phyloP scores from a whole-genome alignment of 495 filamentous ascomycete species.

The Penicillium bovifimosum region DNA sequence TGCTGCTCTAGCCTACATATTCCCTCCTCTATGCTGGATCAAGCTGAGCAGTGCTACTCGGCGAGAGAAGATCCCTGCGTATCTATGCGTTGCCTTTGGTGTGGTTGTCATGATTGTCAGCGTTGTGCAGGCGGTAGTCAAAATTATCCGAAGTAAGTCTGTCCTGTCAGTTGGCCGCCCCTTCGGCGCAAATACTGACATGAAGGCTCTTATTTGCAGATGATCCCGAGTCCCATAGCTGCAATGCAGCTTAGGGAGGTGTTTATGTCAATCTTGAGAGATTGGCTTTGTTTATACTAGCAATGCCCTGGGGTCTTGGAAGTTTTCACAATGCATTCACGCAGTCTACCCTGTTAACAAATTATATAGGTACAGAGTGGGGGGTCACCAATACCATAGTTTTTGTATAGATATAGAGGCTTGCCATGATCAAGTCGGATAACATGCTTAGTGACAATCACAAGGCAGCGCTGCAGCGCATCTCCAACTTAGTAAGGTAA shows the following conservation, averaged over 20 bases:
- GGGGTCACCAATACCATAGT: no score
- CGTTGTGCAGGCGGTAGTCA: slow-evolving; percentile 64
- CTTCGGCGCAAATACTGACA: background rate
- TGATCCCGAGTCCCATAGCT: slow-evolving; percentile 10
- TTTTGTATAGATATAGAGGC: no score
- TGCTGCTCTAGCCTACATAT: slow-evolving; percentile 87
- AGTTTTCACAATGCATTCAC: background rate
- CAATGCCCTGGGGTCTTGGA: background rate
- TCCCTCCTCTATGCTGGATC: slow-evolving; percentile 92
- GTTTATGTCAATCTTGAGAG: background rate
- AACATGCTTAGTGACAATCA: no score
- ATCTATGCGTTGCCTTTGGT: slow-evolving; percentile 68
- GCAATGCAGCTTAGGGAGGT: slow-evolving; percentile 8
- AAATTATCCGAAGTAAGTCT: slow-evolving; percentile 51
- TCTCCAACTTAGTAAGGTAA: no score
- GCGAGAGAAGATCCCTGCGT: slow-evolving; percentile 70
- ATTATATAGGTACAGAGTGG: no score
- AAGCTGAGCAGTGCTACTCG: slow-evolving; percentile 67
- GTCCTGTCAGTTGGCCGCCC: background rate
- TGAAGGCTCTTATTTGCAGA: background rate
- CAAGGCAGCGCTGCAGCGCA: no score
- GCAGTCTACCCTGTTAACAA: background rate
- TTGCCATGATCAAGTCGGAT: no score
- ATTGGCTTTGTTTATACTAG: background rate
- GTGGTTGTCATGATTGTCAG: slow-evolving; percentile 78